These are phyloP conservation scores for Lophiotrema nucula DNA, from an alignment of 495 filamentous ascomycete species.

Conservation along the genomic window DNA sequence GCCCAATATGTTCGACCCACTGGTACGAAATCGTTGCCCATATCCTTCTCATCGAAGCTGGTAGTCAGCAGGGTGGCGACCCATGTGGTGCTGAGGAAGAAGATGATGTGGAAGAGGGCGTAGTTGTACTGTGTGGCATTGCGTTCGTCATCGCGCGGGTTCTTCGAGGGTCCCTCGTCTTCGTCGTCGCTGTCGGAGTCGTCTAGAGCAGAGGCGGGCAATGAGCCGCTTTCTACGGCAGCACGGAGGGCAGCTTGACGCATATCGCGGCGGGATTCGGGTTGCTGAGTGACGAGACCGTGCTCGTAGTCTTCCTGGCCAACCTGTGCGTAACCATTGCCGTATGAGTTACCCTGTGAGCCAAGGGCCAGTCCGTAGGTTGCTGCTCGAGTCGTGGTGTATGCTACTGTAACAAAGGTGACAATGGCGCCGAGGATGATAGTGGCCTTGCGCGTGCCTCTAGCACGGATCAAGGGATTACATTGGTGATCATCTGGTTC, in stretches of 20 bases:
- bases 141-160: slow-evolving; percentile 74
- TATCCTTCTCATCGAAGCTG: slow-evolving; percentile 60
- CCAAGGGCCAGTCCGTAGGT: slow-evolving; percentile 88
- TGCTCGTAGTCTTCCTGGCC: slow-evolving; percentile 72
- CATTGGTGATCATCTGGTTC: slow-evolving; percentile 93
- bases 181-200: slow-evolving; percentile 70
- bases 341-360: slow-evolving; percentile 54
- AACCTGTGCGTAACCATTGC: slow-evolving; percentile 54
- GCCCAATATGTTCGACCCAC: slow-evolving; percentile 96
- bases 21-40: slow-evolving; percentile 72
- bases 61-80: slow-evolving; percentile 89
- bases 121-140: slow-evolving; percentile 93
- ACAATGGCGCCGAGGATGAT: slow-evolving; percentile 89
- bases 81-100: slow-evolving; percentile 94
- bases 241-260: slow-evolving; percentile 84
- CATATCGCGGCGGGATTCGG: slow-evolving; percentile 79
- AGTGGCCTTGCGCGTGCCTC: slow-evolving; percentile 84
- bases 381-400: slow-evolving; percentile 94
- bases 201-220: slow-evolving; percentile 87
- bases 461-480: slow-evolving; percentile 87
- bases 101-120: slow-evolving; percentile 94
- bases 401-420: slow-evolving; percentile 95
- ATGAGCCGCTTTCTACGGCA: slow-evolving; percentile 84
- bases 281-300: slow-evolving; percentile 86
- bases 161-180: slow-evolving; percentile 56